Conservation (phyloP, 331 rosid genomes). For the Arachis monticola region DNA sequence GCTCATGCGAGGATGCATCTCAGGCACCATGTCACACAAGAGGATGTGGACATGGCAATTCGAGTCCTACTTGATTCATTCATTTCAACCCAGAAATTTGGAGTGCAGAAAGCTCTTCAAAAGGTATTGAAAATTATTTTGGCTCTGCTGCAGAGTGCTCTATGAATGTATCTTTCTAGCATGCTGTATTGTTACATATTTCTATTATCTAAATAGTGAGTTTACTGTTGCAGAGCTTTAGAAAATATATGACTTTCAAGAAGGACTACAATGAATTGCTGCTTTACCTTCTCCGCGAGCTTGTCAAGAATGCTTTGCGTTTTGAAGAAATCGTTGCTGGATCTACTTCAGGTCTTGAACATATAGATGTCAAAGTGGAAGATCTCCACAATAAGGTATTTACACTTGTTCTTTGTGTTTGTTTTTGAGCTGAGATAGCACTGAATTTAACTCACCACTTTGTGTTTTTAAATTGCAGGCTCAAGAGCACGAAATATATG, state of each 20-base stretch:
- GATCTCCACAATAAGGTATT: constrained; percentile 71
- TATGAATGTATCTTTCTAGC: no score
- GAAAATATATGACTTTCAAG: constrained; percentile 85
- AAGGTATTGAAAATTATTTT: constrained; percentile 57
- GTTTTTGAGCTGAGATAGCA: constrained; percentile 20
- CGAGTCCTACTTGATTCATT: constrained; percentile 91
- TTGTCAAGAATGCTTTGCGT: constrained; percentile 76
- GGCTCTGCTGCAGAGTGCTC: no score
- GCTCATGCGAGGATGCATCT: constrained; percentile 98
- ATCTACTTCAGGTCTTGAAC: constrained; percentile 58
- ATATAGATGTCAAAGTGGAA: constrained; percentile 72
- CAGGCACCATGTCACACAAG: constrained; percentile 84
- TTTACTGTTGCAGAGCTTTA: constrained; percentile 70
- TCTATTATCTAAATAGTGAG: not conserved
- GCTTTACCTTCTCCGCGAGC: constrained; percentile 70
- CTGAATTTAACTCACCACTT: constrained; percentile 15
- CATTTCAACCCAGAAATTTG: constrained; percentile 93
- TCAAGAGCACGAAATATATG: constrained; percentile 82
- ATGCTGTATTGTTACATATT: no score
- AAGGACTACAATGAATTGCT: constrained; percentile 82
- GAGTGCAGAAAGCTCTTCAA: constrained; percentile 89
- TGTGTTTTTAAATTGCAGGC: constrained; percentile 62
- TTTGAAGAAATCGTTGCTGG: constrained; percentile 78
- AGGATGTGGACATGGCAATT: constrained; percentile 95
- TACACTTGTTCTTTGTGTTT: not conserved